Evolutionary conservation across 768 basidiomycete species (phyloP), one percentile per base, ranked within the genome.

Genomic region (Macrolepiota dolichaula): DNA sequence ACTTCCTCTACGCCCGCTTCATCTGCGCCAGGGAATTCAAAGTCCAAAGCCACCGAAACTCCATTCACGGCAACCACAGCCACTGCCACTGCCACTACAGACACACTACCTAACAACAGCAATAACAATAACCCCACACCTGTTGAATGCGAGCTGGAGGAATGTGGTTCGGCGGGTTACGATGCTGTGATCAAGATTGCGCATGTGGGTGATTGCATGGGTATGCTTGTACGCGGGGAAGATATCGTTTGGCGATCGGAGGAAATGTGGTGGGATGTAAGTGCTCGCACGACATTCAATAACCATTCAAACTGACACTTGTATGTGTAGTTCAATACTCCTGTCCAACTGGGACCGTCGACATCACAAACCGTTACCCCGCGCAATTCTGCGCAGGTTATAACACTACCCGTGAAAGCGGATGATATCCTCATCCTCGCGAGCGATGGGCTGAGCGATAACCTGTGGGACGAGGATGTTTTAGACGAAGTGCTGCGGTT

Each of bases 211-310:
- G 93, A 96, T 68, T 93, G 93, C 70, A 89, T 90, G 83, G 87
- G 88, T 24, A 89, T 92, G 81, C 80, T 97, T 22, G 85, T 98
- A 19, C 85, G 95, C 2, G 87, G 83, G 5, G 84, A 89, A 49
- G 79, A 85, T 57, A 86, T 97, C 47, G 84, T 86, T 1, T 97
- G 94, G 87, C 81, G 94, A 35, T 91, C 87, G 52, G 85, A 91
- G 46, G 96, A 97, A 73, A 96, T 96, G 92, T 95, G 94, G 85
- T 94, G 93, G 83, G 82, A 80, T 13, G 85, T 86, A 68, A 70
- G 85, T 79, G 37, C 55, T 40, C 38, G 55, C 49, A 24, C 29
- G n/a, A 53, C n/a, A 13, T 7, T 37, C 3, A 9, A 49, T 40
- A 9, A 49, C 36, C 35, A 19, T 57, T 19, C 22, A 24, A 13